Percentiles rank a stretch among this genome's conserved stretches.
Evolutionary conservation across 495 filamentous ascomycete species (phyloP).

Genomic region (Daldinia loculata): DNA sequence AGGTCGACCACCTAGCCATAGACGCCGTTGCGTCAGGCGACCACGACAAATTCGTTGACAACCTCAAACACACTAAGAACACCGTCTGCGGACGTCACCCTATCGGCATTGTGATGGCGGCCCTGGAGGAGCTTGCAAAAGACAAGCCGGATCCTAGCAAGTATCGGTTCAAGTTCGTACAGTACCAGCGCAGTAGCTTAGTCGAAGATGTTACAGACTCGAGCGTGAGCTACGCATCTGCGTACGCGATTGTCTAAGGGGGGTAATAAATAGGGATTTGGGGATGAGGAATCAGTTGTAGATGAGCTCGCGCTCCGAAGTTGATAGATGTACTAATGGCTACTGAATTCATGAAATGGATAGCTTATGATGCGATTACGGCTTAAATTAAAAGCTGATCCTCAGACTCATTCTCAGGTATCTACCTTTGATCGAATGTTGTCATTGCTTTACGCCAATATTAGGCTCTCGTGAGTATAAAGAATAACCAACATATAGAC

Average conservation of each 20-base stretch:
- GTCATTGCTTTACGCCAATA: background rate
- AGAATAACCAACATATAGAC: too few species aligned
- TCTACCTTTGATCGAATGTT: background rate
- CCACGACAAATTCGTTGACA: constrained; percentile 72
- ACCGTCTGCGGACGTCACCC: constrained; percentile 97
- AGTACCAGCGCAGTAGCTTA: constrained; percentile 90
- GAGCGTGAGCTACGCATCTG: constrained; percentile 94
- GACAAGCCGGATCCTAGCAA: constrained; percentile 53
- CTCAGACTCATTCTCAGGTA: background rate
- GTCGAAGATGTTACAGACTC: constrained; percentile 75
- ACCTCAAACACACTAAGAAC: constrained; percentile 77
- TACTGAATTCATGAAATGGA: background rate
- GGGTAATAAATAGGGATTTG: background rate
- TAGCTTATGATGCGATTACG: background rate
- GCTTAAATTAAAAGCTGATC: background rate
- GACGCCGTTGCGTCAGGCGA: constrained; percentile 78
- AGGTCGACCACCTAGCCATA: constrained; percentile 84
- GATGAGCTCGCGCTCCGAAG: constrained; percentile 27
- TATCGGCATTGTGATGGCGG: constrained; percentile 93
- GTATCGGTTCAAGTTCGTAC: constrained; percentile 80
- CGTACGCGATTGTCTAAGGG: constrained; percentile 69
- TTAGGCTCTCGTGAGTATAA: background rate
- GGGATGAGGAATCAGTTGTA: constrained; percentile 15
- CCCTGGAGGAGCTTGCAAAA: constrained; percentile 68
- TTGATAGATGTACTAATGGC: constrained; percentile 11